Evolutionary conservation across 441 rosid species (phyloP).

Genomic region (Bocquillonia castaneifolia): DNA sequence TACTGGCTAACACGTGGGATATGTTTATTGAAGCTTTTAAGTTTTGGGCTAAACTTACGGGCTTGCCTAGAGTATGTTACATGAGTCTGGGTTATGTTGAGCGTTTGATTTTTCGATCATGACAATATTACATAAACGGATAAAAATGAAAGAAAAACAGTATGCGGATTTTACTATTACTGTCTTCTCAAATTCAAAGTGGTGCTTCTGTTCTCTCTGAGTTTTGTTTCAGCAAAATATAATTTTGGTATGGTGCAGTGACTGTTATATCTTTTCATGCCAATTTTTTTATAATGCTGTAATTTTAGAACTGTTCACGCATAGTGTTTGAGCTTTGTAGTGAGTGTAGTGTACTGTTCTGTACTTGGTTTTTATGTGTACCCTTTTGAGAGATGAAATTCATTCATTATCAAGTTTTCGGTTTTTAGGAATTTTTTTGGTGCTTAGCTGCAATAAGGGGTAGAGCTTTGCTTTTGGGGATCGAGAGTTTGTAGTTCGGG

Average conservation of each 20-base stretch:
- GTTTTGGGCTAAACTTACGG: neutral
- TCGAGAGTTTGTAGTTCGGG: too few species aligned
- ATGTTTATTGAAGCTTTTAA: neutral
- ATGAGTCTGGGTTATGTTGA: neutral
- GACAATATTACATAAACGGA: too few species aligned
- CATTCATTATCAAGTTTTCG: neutral
- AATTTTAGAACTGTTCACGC: constrained; percentile 4
- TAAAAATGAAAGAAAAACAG: too few species aligned
- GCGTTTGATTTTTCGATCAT: neutral
- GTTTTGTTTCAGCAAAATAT: neutral
- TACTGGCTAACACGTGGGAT: neutral
- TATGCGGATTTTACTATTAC: neutral
- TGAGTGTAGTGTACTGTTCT: neutral
- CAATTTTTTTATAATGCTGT: neutral
- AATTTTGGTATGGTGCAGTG: constrained; percentile 12
- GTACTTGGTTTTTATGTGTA: neutral
- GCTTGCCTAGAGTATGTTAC: neutral
- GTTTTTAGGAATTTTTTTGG: neutral
- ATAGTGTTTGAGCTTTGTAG: neutral
- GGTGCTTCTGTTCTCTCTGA: neutral
- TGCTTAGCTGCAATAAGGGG: constrained; percentile 3
- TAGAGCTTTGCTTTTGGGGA: constrained; percentile 9
- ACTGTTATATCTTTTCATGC: neutral
- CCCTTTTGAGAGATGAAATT: neutral
- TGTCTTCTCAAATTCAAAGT: too few species aligned